Evolutionary conservation across 2,329 filamentous ascomycete species (phyloP), one percentile per base, ranked within the genome.

Genomic region (Nemania sp.): DNA sequence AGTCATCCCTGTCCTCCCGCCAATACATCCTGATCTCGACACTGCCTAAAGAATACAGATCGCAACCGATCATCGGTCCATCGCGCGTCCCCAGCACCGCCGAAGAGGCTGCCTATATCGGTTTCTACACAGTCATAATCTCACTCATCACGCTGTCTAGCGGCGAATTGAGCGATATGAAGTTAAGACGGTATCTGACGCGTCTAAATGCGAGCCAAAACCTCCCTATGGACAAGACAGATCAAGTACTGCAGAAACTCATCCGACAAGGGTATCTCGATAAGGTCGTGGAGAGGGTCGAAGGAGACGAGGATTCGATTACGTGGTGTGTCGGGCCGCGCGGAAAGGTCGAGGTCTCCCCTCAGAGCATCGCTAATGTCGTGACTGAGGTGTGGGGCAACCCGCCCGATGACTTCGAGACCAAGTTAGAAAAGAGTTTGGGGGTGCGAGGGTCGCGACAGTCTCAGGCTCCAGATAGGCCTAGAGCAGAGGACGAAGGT

Each of bases 311-410:
- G 31, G 86, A 93, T 59, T 79, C 83, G 2, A 79, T 91, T 6
- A 91, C 90, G 42, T 99, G 90, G 80, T 82, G 89, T 51, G 82
- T 97, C 12, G 94, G 94, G 0, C 88, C 91, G 5, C 81, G 94
- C 19, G 93, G 89, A 5, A 94, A 89, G 72, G 79, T 92, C 6
- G 94, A 97, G 71, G 82, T 97, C 30, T 90, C 89, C 0, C 78
- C 86, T n/a, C 80, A 84, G 44, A 90, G 89, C 0, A 88, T 94
- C 11, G 83, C 85, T 15, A 85, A 84, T 0, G 72, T 97, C 59
- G 83, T 91, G 3, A 73, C 83, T 67, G 71, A 79, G 49, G 77
- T 86, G 0, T 88, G 84, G 68, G 82, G 78, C 1, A 75, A 76
- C 6, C 52, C 75, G 39, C 73, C 74, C 1, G 75, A 79, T 3